Evolutionary conservation across 1,139 yeast species (phyloP).

Genomic region (Zygotorulaspora mrakii): DNA sequence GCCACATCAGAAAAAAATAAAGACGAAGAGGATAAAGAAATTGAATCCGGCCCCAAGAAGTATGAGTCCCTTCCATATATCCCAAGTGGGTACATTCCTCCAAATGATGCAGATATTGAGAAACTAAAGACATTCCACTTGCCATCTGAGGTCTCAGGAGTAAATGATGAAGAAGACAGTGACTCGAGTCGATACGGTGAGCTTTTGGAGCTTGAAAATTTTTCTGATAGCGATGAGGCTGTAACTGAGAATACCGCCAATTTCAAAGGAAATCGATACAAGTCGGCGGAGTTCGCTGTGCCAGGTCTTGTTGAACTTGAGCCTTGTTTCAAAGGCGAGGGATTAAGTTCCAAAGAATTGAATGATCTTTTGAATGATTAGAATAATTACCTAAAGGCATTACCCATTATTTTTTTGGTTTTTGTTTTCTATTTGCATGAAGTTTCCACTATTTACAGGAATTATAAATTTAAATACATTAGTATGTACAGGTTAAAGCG

Average conservation of each 20-base stretch:
- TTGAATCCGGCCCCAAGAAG: slow-evolving; percentile 28
- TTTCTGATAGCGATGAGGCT: slow-evolving; percentile 10
- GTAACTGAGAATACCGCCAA: slow-evolving; percentile 4
- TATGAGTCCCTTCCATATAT: slow-evolving; percentile 23
- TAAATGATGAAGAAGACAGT: slow-evolving; percentile 11
- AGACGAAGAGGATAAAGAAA: slow-evolving; percentile 17
- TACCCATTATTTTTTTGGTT: no score
- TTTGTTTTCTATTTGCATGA: slow-evolving; percentile 2
- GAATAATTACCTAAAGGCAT: not conserved
- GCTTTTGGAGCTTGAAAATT: slow-evolving; percentile 9
- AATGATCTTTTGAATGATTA: slow-evolving; percentile 19
- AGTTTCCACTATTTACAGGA: slow-evolving; percentile 5
- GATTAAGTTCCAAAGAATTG: slow-evolving; percentile 19
- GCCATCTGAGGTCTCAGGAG: slow-evolving; percentile 14
- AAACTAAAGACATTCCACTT: slow-evolving; percentile 26
- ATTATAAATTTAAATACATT: slow-evolving; percentile 10
- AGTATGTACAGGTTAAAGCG: slow-evolving; percentile 12
- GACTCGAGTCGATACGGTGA: slow-evolving; percentile 10
- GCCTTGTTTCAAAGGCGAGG: slow-evolving; percentile 18
- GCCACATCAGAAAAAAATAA: slow-evolving; percentile 9
- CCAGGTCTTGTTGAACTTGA: slow-evolving; percentile 5
- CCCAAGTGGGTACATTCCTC: slow-evolving; percentile 30
- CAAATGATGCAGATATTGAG: slow-evolving; percentile 22
- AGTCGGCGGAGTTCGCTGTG: not conserved
- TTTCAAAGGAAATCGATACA: not conserved